Evolutionary conservation across 192 early-diverging fungal genomes (phyloP).

Genomic region (Pecoramyces ruminantium): DNA sequence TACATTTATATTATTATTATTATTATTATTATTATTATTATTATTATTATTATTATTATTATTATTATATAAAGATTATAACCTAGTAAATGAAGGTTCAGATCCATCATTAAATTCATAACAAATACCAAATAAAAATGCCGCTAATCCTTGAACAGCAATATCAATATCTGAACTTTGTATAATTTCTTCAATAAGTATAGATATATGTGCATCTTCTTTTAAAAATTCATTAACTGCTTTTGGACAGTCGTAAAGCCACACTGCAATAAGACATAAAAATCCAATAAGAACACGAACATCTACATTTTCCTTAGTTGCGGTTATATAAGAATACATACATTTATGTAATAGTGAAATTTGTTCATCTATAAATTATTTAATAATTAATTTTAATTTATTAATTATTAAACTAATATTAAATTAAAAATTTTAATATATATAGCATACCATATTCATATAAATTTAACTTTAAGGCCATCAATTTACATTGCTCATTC

Average conservation of each 20-base stretch:
- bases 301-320: slow-evolving; percentile 44
- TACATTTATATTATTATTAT: no score
- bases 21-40: no score
- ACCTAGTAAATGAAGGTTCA: slow-evolving; percentile 53
- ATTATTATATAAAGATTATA: slow-evolving; percentile 1
- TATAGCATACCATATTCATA: slow-evolving; percentile 25
- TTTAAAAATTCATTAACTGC: slow-evolving; percentile 70
- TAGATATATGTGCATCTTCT: slow-evolving; percentile 77
- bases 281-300: slow-evolving; percentile 59
- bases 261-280: slow-evolving; percentile 60
- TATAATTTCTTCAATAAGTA: slow-evolving; percentile 78
- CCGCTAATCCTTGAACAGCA: slow-evolving; percentile 75
- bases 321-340: slow-evolving; percentile 50
- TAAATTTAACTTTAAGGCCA: slow-evolving; percentile 54
- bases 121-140: slow-evolving; percentile 67
- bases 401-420: no score
- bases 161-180: slow-evolving; percentile 71
- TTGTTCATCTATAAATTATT: slow-evolving; percentile 49
- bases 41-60: no score
- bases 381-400: no score
- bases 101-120: slow-evolving; percentile 79
- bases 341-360: slow-evolving; percentile 80
- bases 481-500: slow-evolving; percentile 57
- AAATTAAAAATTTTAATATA: no score
- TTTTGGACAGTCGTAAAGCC: slow-evolving; percentile 67